Conservation (phyloP, 768 basidiomycete species). For the Pleurotus cornucopiae region DNA sequence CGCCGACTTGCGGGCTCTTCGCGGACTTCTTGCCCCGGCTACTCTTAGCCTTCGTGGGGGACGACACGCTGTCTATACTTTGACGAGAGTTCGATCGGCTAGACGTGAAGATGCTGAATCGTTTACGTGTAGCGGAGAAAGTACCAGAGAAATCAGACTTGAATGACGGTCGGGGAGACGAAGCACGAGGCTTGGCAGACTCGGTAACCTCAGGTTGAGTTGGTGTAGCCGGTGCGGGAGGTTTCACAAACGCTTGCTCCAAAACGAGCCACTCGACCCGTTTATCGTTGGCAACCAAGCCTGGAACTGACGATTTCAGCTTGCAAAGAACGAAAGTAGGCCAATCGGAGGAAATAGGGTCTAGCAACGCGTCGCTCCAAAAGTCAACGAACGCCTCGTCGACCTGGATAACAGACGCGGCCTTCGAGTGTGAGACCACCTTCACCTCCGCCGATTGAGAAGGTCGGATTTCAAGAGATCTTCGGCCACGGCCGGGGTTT, state of each 20-base stretch:
- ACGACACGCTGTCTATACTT: slow-evolving; percentile 9
- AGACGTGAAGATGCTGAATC: slow-evolving; percentile 59
- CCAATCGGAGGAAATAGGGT: slow-evolving; percentile 62
- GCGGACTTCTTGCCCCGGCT: slow-evolving; percentile 30
- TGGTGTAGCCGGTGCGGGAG: slow-evolving; percentile 25
- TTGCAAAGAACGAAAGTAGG: slow-evolving; percentile 70
- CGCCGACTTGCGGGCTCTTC: slow-evolving; percentile 45
- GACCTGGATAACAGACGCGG: slow-evolving; percentile 48
- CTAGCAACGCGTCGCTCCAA: slow-evolving; percentile 71
- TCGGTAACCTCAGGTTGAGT: slow-evolving; percentile 9
- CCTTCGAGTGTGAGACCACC: slow-evolving; percentile 33
- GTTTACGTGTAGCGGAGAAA: slow-evolving; percentile 49
- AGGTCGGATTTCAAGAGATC: slow-evolving; percentile 21
- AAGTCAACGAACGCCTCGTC: slow-evolving; percentile 85
- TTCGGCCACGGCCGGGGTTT: slow-evolving; percentile 20
- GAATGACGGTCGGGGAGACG: slow-evolving; percentile 40
- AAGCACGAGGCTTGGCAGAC: slow-evolving; percentile 24
- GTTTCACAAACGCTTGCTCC: slow-evolving; percentile 53
- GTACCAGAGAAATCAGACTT: slow-evolving; percentile 41
- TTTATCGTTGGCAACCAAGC: slow-evolving; percentile 23
- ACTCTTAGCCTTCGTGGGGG: slow-evolving; percentile 25
- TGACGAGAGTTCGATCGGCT: slow-evolving; percentile 24
- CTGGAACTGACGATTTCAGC: slow-evolving; percentile 41
- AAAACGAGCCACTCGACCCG: slow-evolving; percentile 62
- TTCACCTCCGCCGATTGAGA: slow-evolving; percentile 21